These are phyloP conservation scores for Dryadomyces sulphureus DNA, from an alignment of 2,329 filamentous ascomycete species.

Conservation along the genomic window DNA sequence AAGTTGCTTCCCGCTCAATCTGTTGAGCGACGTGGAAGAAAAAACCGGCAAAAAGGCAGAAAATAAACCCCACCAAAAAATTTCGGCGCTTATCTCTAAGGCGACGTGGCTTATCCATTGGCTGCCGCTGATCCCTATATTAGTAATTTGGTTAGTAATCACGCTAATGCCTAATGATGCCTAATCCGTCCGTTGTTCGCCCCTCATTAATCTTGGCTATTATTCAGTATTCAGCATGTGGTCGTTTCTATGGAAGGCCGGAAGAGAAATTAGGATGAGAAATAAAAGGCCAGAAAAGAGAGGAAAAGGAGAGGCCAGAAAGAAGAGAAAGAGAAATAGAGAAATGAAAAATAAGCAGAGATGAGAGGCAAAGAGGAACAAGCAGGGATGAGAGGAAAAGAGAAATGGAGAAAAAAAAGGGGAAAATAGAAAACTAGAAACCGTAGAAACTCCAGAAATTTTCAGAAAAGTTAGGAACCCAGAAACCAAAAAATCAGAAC, in stretches of 20 bases:
- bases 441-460: background rate
- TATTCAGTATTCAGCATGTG: too few species aligned
- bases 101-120: background rate
- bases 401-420: background rate
- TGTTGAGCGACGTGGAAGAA: too few species aligned
- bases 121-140: background rate
- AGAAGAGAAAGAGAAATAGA: too few species aligned
- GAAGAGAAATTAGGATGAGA: too few species aligned
- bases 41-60: constrained; percentile 2
- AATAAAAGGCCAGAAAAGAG: too few species aligned
- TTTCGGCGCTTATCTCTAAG: background rate
- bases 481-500: background rate
- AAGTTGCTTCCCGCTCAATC: background rate
- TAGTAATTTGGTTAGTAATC: background rate
- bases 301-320: background rate
- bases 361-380: too few species aligned
- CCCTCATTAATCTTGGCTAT: too few species aligned
- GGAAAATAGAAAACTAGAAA: background rate
- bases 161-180: background rate
- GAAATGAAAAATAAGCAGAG: too few species aligned
- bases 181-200: background rate
- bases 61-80: constrained; percentile 1
- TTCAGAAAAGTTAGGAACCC: background rate
- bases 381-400: background rate
- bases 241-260: too few species aligned